Evolutionary conservation across 2,329 filamentous ascomycete species (phyloP), one percentile per base, ranked within the genome.

Genomic region (Helotiales sp.): DNA sequence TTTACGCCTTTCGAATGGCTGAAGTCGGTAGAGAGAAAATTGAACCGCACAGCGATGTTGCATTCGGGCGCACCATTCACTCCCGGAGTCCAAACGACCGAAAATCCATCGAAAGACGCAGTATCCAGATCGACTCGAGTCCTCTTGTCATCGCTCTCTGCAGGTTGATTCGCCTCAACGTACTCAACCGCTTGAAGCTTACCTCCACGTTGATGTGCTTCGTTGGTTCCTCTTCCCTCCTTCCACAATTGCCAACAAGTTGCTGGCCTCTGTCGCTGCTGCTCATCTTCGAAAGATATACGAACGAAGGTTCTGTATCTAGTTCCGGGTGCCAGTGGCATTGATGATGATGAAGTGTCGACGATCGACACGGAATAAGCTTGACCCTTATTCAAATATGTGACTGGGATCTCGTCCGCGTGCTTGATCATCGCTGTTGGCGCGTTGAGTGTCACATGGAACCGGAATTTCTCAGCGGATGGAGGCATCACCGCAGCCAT

Each of bases 1-100:
- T 98, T 99, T 49, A 99, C 95, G 46, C 95, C 95, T 71, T 99
- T 99, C 9, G 95, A 98, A 71, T 98, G 95, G 73, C 93, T 98
- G 72, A 98, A 99, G 71, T 99, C 95, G 8, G 95, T 99, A 0
- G 95, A 99, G 0, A 99, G 80, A 71, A 99, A 99, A 76, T 99
- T 99, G 80, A 98, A 99, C 46, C 95, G 90, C 12, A 98, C 91
- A 8, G 92, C 89, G 55, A 99, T 85, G 49, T 86, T 90, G 72
- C 92, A 95, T 67, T 97, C 92, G 3, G 88, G 78, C 0, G 78
- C 74, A 0, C 87, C 86, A 49, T 86, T 87, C 40, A 82, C 74
- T 4, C 86, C 88, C 0, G 91, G 88, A 0, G 87, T 90, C 93
- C 93, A 98, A 5, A 87, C 84, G 4, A 98, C 91, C 6, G 88